phyloP scores from a whole-genome alignment of 768 basidiomycete genomes.

The Podaxis sp. region DNA sequence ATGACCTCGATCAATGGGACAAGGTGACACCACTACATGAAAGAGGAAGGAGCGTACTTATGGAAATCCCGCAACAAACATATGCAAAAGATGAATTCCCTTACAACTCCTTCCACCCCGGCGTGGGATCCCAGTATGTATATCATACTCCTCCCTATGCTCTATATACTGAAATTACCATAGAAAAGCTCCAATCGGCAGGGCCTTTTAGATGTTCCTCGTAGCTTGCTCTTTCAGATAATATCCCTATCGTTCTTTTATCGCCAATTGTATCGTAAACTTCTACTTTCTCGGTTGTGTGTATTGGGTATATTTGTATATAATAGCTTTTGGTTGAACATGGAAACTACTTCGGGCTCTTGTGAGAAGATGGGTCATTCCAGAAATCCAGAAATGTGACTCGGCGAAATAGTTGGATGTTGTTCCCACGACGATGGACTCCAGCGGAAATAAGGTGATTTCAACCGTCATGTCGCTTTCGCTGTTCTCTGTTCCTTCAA shows the following conservation, averaged over 20 bases:
- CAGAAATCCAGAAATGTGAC: background rate
- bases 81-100: constrained; percentile 14
- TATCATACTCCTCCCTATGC: background rate
- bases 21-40: constrained; percentile 22
- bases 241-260: background rate
- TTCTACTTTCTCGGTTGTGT: background rate
- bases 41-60: constrained; percentile 12
- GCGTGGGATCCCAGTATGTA: constrained; percentile 10
- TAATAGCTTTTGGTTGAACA: background rate
- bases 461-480: background rate
- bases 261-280: background rate
- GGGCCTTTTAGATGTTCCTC: background rate
- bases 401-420: background rate
- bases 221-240: too few relatives aligned
- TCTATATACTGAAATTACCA: background rate
- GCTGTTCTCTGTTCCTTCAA: too few relatives aligned
- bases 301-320: background rate
- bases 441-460: background rate
- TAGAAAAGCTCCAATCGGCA: background rate
- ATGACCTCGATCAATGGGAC: constrained; percentile 35
- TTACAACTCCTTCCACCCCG: constrained; percentile 14
- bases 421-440: background rate
- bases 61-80: background rate
- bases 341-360: background rate
- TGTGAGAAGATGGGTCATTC: background rate